Conservation (phyloP, 176 grass and related monocot species). For the Puya raimondii region DNA sequence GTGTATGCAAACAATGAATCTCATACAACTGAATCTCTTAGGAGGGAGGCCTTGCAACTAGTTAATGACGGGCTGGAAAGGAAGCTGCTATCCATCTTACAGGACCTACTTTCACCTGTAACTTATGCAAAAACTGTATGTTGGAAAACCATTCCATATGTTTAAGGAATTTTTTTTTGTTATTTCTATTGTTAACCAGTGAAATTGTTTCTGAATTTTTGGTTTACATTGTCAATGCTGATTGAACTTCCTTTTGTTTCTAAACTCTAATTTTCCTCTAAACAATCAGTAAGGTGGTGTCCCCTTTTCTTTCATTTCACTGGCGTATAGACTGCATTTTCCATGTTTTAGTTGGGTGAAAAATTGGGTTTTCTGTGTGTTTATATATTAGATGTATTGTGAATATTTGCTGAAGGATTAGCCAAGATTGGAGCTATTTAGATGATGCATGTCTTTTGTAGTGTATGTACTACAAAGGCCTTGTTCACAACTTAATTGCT, state of each 20-base stretch:
- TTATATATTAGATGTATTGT: too few species aligned
- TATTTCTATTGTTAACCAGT: not conserved
- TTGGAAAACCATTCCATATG: conserved; percentile 3
- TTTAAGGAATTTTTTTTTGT: not conserved
- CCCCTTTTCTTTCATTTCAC: too few species aligned
- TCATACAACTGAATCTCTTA: conserved; percentile 37
- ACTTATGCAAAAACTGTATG: conserved; percentile 58
- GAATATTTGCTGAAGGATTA: too few species aligned
- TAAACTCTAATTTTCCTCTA: too few species aligned
- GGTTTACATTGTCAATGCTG: not conserved
- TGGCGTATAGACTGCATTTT: too few species aligned
- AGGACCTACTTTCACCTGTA: conserved; percentile 51
- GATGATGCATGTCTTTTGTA: too few species aligned
- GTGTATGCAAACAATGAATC: conserved; percentile 28
- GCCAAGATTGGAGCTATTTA: too few species aligned
- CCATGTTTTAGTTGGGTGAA: too few species aligned
- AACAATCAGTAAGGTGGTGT: too few species aligned
- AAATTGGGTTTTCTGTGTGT: too few species aligned
- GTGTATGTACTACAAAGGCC: too few species aligned
- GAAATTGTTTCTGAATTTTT: not conserved
- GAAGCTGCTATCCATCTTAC: conserved; percentile 47
- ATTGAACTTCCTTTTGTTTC: not conserved
- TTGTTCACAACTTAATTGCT: not conserved
- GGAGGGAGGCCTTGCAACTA: conserved; percentile 41
- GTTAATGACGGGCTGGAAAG: conserved; percentile 55